Base-by-base conservation (phyloP, 441 rosid genomes). In the Aleurites moluccanus region DNA sequence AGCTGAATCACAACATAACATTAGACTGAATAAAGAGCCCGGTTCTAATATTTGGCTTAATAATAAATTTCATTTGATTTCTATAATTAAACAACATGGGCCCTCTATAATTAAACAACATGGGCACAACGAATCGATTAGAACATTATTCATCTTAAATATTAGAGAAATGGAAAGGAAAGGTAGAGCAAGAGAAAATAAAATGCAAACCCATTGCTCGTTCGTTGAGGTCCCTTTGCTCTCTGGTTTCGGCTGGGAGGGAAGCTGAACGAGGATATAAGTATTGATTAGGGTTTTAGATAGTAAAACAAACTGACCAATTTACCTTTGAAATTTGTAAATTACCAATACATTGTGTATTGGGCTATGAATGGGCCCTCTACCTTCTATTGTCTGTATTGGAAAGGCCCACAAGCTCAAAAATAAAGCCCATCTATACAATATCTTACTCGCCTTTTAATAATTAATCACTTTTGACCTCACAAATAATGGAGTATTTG, bases 151-250 rank as follows among this genome's bases (percentile, higher is more conserved):
- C 23, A 25, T 11, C 21, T 45, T 7, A 47, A 14, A 62, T 1
- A 47, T 27, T 28, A 16, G 10, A 63, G 62, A 74, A 62, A 66
- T 42, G 53, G 0, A 67, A 27, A 52, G 35, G 15, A 38, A 6
- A 38, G 9, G 7, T 2, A 33, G 0, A 2, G 18, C 25, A 18
- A 8, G 23, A 33, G 47, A 33, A 3, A 44, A 3, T 11, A 14
- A 27, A 57, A 56, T 74, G 70, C 77, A n/a, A 67, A 75, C 77
- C 77, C 77, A 75, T 75, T 47, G 28, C 3, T 53, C 10, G 57
- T 44, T 7, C 27, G 25, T n/a, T 44, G 64, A 67, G 63, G 64
- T 33, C 16, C 67, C 52, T 67, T 55, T 28, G 72, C 67, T 44
- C 59, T 75, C 44, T 55, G 67, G 69, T 45, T 67, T 75, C 72